phyloP scores from a whole-genome alignment of 2,329 filamentous ascomycete genomes.

The Penicillium sp. region DNA sequence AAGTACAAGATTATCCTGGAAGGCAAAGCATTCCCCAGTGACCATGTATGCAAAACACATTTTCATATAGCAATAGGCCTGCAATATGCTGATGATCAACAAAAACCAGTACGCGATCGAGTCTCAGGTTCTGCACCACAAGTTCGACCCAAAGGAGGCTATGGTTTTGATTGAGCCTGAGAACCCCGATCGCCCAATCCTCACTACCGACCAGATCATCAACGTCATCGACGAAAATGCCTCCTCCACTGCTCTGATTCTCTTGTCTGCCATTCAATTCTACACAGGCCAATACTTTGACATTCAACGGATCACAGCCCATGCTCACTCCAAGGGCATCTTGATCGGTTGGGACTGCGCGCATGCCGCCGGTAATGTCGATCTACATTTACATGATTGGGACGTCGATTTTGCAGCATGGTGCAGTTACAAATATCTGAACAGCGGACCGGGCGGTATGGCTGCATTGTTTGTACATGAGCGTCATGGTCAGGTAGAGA shows the following conservation, averaged over 20 bases:
- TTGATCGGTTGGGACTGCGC: slow-evolving; percentile 86
- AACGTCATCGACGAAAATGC: slow-evolving; percentile 74
- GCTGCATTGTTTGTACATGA: slow-evolving; percentile 81
- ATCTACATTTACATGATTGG: slow-evolving; percentile 81
- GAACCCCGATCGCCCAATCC: slow-evolving; percentile 55
- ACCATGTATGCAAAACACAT: slow-evolving; percentile 61
- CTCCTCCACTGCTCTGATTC: slow-evolving; percentile 70
- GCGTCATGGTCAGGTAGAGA: slow-evolving; percentile 60
- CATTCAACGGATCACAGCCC: slow-evolving; percentile 74
- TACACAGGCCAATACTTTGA: slow-evolving; percentile 90
- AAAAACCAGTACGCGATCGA: slow-evolving; percentile 72
- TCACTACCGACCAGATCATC: slow-evolving; percentile 73
- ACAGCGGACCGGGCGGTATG: slow-evolving; percentile 80
- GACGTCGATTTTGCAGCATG: slow-evolving; percentile 88
- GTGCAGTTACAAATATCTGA: slow-evolving; percentile 96
- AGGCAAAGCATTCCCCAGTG: slow-evolving; percentile 86
- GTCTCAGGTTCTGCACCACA: slow-evolving; percentile 76
- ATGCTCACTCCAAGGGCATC: slow-evolving; percentile 73
- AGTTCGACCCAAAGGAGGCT: slow-evolving; percentile 65
- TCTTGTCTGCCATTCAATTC: slow-evolving; percentile 88
- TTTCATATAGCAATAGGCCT: background rate
- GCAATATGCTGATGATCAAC: slow-evolving; percentile 12
- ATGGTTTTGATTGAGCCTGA: slow-evolving; percentile 76
- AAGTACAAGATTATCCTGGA: slow-evolving; percentile 84
- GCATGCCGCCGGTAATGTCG: slow-evolving; percentile 83